Evolutionary conservation across 208 protist species (phyloP).

Genomic region (Vickermania spadyakhi): DNA sequence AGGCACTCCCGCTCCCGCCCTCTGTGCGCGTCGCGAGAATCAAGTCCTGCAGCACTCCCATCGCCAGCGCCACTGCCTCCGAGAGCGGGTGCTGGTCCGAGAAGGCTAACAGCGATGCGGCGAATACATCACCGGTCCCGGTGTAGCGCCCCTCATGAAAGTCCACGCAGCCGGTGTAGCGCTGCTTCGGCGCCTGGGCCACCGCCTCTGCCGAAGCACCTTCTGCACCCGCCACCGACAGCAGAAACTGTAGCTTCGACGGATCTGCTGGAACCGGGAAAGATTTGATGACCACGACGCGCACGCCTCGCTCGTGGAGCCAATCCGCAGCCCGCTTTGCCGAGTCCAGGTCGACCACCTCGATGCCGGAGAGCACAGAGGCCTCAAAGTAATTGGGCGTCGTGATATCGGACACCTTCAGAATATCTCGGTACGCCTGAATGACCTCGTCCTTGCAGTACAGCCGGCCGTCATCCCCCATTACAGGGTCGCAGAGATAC

Average conservation of each 20-base stretch:
- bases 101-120: constrained; percentile 64
- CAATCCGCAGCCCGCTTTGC: constrained; percentile 59
- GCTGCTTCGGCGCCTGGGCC: too few relatives aligned
- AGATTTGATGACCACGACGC: constrained; percentile 81
- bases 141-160: constrained; percentile 79
- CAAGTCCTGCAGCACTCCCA: constrained; percentile 81
- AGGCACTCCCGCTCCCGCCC: constrained; percentile 34
- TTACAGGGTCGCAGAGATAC: constrained; percentile 93
- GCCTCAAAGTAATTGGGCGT: constrained; percentile 94
- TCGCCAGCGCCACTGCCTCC: constrained; percentile 58
- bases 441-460: constrained; percentile 92
- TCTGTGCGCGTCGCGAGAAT: constrained; percentile 44
- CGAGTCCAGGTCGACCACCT: constrained; percentile 41
- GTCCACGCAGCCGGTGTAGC: constrained; percentile 57
- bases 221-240: constrained; percentile 20
- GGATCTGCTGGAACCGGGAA: constrained; percentile 35
- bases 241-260: constrained; percentile 42
- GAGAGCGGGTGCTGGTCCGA: constrained; percentile 34
- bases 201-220: constrained; percentile 1
- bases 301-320: constrained; percentile 68
- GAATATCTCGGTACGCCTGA: constrained; percentile 76
- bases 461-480: constrained; percentile 90
- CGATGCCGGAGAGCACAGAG: constrained; percentile 55
- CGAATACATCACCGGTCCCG: constrained; percentile 81
- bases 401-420: constrained; percentile 66